Conservation (phyloP, 2,329 filamentous ascomycete species). For the Pyrenochaeta sp. region DNA sequence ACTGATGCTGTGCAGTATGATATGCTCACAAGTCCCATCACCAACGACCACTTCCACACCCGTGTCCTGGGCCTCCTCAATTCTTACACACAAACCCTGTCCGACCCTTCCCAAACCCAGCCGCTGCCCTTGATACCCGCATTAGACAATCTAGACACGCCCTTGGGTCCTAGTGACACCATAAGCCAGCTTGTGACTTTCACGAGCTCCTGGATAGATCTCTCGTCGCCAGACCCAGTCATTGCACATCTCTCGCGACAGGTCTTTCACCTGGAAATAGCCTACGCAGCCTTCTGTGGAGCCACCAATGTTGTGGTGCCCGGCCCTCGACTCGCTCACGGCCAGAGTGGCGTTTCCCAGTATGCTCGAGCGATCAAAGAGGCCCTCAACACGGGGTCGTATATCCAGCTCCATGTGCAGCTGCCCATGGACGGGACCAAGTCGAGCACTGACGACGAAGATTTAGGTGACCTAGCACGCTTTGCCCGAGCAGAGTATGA, state of each 20-base stretch:
- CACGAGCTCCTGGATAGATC: conserved; percentile 91
- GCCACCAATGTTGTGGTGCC: conserved; percentile 82
- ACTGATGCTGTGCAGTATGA: conserved; percentile 68
- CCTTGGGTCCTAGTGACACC: conserved; percentile 71
- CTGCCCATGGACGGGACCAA: conserved; percentile 84
- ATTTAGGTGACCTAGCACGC: conserved; percentile 62
- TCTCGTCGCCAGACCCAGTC: conserved; percentile 82
- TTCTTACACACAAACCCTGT: conserved; percentile 59
- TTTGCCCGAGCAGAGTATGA: conserved; percentile 52
- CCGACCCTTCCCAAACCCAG: conserved; percentile 54
- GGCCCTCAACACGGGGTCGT: conserved; percentile 75
- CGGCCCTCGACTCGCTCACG: conserved; percentile 74
- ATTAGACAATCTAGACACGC: conserved; percentile 81
- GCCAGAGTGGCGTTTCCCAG: conserved; percentile 67
- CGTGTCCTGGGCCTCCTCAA: conserved; percentile 71
- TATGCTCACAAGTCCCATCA: conserved; percentile 81
- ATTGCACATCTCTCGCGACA: conserved; percentile 88
- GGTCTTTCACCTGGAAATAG: conserved; percentile 87
- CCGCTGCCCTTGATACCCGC: conserved; percentile 63
- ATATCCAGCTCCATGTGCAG: conserved; percentile 81
- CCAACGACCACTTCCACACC: conserved; percentile 74
- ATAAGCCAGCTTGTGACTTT: conserved; percentile 79
- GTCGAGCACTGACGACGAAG: conserved; percentile 63
- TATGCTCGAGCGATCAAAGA: conserved; percentile 88
- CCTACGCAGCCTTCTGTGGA: conserved; percentile 95